These are phyloP conservation scores for Polyporus arcularius DNA, from an alignment of 768 basidiomycete species.

Conservation along the genomic window DNA sequence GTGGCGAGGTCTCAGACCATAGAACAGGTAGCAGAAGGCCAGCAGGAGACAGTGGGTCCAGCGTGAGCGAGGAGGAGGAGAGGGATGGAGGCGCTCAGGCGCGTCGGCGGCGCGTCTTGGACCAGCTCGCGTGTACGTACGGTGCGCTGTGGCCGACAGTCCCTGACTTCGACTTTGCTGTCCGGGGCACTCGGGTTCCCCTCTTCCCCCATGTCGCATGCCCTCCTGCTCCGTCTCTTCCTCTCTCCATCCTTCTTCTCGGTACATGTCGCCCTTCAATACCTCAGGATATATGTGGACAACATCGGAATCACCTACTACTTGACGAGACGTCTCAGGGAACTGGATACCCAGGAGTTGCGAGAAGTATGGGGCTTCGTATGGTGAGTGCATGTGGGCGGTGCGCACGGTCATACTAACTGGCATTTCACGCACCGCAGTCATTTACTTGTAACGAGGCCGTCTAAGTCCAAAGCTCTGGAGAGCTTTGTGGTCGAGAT, in stretches of 20 bases:
- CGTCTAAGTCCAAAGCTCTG: slow-evolving; percentile 87
- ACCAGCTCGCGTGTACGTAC: background rate
- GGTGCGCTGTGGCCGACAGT: background rate
- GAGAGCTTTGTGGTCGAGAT: slow-evolving; percentile 92
- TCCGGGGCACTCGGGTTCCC: background rate
- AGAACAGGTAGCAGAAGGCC: background rate
- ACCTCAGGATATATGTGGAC: slow-evolving; percentile 78
- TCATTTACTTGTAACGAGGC: slow-evolving; percentile 91
- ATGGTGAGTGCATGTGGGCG: slow-evolving; percentile 51
- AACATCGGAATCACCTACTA: slow-evolving; percentile 93
- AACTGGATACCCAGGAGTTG: slow-evolving; percentile 68
- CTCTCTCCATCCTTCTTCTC: slow-evolving; percentile 92
- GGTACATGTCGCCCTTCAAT: slow-evolving; percentile 90
- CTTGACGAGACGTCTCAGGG: slow-evolving; percentile 71
- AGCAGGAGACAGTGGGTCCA: background rate
- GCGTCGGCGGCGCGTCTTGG: slow-evolving; percentile 1
- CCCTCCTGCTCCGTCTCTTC: slow-evolving; percentile 86
- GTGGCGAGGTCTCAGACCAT: background rate
- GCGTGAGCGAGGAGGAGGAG: background rate
- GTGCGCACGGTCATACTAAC: slow-evolving; percentile 8
- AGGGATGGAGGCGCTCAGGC: background rate
- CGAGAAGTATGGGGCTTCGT: slow-evolving; percentile 89
- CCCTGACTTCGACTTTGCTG: background rate
- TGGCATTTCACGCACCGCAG: slow-evolving; percentile 43
- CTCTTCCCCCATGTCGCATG: slow-evolving; percentile 58